Conservation (phyloP, 257 asterid genomes). For the Lantana camara region DNA sequence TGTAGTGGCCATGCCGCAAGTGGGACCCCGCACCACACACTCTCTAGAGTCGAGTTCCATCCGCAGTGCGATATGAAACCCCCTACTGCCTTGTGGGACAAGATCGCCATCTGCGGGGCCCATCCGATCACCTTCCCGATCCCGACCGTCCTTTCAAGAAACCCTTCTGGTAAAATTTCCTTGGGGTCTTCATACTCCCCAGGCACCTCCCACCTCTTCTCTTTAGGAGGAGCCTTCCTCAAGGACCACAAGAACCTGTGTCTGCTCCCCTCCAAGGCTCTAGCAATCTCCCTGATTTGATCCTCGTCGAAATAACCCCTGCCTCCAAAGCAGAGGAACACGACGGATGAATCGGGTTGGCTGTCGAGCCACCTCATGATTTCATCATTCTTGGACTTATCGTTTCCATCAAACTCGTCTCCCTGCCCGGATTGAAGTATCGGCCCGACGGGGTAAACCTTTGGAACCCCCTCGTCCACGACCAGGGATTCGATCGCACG, state of each 20-base stretch:
- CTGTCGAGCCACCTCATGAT: constrained; percentile 37
- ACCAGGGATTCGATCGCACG: constrained; percentile 26
- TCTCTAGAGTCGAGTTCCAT: constrained; percentile 45
- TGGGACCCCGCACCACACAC: constrained; percentile 51
- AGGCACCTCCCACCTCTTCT: neutral
- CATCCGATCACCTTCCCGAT: constrained; percentile 46
- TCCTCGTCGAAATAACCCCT: constrained; percentile 19
- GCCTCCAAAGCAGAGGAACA: constrained; percentile 49
- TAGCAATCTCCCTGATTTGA: constrained; percentile 41
- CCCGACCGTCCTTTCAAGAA: constrained; percentile 28
- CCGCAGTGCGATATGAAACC: constrained; percentile 54
- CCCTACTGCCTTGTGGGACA: constrained; percentile 44
- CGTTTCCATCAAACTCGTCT: neutral
- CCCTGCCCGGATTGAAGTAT: constrained; percentile 16
- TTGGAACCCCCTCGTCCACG: constrained; percentile 23
- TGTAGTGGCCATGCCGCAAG: constrained; percentile 43
- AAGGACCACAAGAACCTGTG: constrained; percentile 43
- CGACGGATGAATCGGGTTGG: constrained; percentile 38
- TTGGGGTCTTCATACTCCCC: constrained; percentile 29
- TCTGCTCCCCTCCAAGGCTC: constrained; percentile 39
- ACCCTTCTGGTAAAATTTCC: constrained; percentile 35
- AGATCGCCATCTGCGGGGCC: constrained; percentile 42
- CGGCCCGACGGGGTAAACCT: constrained; percentile 45
- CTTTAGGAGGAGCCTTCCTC: constrained; percentile 36
- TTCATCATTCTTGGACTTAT: neutral